Conservation (phyloP, 208 protist genomes). For the Trypanosoma theileri region DNA sequence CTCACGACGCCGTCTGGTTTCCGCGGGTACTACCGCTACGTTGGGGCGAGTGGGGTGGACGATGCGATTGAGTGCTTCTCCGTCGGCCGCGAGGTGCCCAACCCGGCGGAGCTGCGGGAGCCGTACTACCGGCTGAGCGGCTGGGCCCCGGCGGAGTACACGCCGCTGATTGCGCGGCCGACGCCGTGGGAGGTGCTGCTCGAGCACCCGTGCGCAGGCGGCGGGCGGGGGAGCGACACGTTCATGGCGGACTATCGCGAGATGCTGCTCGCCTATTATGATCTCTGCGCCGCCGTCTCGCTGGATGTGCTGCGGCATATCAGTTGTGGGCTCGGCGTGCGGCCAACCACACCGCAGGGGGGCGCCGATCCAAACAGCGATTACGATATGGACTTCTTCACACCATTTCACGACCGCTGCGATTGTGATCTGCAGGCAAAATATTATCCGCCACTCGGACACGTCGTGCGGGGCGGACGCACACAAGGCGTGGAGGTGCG, state of each 20-base stretch:
- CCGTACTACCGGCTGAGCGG: constrained; percentile 69
- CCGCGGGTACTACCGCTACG: constrained; percentile 84
- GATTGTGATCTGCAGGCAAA: constrained; percentile 87
- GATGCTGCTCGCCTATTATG: constrained; percentile 87
- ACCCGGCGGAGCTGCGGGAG: constrained; percentile 62
- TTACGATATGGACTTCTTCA: constrained; percentile 86
- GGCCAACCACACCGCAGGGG: constrained; percentile 67
- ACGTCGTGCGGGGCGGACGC: constrained; percentile 25
- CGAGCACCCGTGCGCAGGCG: constrained; percentile 49
- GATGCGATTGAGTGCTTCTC: constrained; percentile 91
- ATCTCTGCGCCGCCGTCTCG: constrained; percentile 71
- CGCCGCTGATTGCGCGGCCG: constrained; percentile 61
- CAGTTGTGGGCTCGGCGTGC: constrained; percentile 81
- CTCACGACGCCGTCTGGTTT: constrained; percentile 68
- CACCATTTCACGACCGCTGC: constrained; percentile 63
- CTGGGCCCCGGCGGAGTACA: constrained; percentile 72
- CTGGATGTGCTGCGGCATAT: constrained; percentile 87
- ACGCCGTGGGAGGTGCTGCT: constrained; percentile 85
- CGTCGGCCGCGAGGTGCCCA: constrained; percentile 69
- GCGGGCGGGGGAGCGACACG: constrained; percentile 42
- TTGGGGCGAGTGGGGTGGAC: constrained; percentile 78
- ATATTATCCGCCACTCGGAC: constrained; percentile 78
- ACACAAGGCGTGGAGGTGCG: too few species aligned
- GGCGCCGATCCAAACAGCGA: constrained; percentile 50
- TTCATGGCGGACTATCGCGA: constrained; percentile 86